Conservation (phyloP, 192 early-diverging fungal genomes). For the Gamsiella multidivaricata region DNA sequence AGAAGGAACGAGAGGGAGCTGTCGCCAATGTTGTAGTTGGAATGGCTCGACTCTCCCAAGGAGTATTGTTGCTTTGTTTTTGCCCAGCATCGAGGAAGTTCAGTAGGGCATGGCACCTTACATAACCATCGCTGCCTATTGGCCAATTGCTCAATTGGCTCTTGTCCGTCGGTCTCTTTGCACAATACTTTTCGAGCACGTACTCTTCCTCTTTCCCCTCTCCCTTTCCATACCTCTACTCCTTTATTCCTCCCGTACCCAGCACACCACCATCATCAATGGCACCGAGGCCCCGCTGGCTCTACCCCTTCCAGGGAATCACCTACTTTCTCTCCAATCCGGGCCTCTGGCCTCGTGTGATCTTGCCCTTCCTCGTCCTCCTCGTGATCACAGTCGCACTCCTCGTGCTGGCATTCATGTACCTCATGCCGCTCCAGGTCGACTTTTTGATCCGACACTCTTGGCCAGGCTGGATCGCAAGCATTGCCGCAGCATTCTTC, state of each 20-base stretch:
- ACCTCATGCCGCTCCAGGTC: constrained; percentile 65
- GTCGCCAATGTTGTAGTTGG: no score
- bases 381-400: constrained; percentile 35
- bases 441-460: constrained; percentile 57
- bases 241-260: not conserved
- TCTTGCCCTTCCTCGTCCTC: constrained; percentile 44
- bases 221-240: not conserved
- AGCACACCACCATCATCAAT: not conserved
- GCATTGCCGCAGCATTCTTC: constrained; percentile 60
- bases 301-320: constrained; percentile 57
- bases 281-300: constrained; percentile 23
- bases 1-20: no score
- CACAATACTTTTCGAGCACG: no score
- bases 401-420: constrained; percentile 55
- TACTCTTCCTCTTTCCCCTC: no score
- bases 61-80: no score
- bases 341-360: constrained; percentile 43
- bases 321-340: constrained; percentile 52
- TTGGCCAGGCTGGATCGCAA: constrained; percentile 68
- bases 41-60: no score
- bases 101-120: no score
- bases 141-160: no score
- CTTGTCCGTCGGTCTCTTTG: no score
- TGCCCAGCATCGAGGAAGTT: no score
- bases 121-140: no score